Evolutionary conservation across 768 basidiomycete species (phyloP).

Genomic region (Phaeotremella skinneri): DNA sequence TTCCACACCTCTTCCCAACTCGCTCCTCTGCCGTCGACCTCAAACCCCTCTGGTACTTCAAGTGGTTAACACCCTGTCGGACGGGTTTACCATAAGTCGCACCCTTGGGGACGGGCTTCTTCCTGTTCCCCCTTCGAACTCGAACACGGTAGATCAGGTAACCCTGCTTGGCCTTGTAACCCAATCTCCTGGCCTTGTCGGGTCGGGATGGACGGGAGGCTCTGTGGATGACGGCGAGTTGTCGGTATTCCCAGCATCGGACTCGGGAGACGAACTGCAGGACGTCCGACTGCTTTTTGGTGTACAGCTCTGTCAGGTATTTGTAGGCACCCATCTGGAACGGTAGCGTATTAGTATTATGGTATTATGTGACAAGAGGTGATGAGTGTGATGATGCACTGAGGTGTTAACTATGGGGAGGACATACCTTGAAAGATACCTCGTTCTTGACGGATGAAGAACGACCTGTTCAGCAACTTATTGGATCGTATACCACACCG

Average conservation of each 20-base stretch:
- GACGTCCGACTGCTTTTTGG: conserved; percentile 68
- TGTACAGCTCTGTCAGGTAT: conserved; percentile 95
- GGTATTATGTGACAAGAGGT: neutral
- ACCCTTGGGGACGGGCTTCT: conserved; percentile 98
- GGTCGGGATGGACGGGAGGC: conserved; percentile 97
- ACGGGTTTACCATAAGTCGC: conserved; percentile 99
- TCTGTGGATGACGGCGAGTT: conserved; percentile 96
- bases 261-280: conserved; percentile 97
- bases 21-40: conserved; percentile 96
- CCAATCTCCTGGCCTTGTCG: conserved; percentile 96
- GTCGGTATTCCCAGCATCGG: conserved; percentile 98
- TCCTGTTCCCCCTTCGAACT: conserved; percentile 96
- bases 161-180: conserved; percentile 99
- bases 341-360: neutral
- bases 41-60: conserved; percentile 93
- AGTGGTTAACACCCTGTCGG: conserved; percentile 93
- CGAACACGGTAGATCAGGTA: conserved; percentile 97
- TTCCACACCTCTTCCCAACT: conserved; percentile 92
- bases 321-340: conserved; percentile 55
- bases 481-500: neutral
- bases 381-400: too few relatives aligned
- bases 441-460: conserved; percentile 22
- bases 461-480: neutral
- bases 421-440: conserved; percentile 15
- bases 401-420: neutral